Percentiles rank a stretch among this genome's conserved stretches.
Conservation (phyloP, 2,329 filamentous ascomycete species). For the Monosporascus cannonballus region DNA sequence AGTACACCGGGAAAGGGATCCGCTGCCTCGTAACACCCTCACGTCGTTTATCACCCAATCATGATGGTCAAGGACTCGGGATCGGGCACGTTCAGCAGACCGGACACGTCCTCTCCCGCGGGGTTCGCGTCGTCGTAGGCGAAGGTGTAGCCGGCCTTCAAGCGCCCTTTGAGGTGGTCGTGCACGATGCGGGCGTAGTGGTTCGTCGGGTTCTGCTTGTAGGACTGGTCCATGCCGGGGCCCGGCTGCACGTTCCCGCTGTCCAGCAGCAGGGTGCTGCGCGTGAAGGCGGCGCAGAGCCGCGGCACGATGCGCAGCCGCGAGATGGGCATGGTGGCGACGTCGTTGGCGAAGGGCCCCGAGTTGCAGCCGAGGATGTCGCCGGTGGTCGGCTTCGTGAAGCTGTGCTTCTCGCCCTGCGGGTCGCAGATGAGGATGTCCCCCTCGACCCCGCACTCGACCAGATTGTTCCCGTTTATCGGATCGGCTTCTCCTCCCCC, state of each 20-base stretch:
- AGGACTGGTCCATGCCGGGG: conserved; percentile 19
- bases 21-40: no score
- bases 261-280: conserved; percentile 21
- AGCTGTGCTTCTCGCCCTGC: conserved; percentile 7
- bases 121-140: conserved; percentile 51
- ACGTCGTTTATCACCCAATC: neutral
- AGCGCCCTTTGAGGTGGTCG: conserved; percentile 38
- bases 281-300: conserved; percentile 19
- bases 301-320: conserved; percentile 14
- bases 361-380: conserved; percentile 48
- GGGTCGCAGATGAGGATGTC: conserved; percentile 15
- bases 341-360: conserved; percentile 11
- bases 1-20: no score
- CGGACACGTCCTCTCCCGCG: conserved; percentile 27
- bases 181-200: conserved; percentile 46
- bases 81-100: neutral
- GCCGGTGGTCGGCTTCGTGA: conserved; percentile 10
- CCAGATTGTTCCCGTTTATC: neutral
- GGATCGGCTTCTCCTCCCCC: no score
- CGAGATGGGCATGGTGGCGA: conserved; percentile 4
- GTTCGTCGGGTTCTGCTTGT: conserved; percentile 16
- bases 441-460: neutral
- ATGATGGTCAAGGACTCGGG: neutral
- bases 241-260: conserved; percentile 26
- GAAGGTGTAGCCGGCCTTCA: conserved; percentile 41